These are phyloP conservation scores for Moesziomyces aphidis DNA, from an alignment of 1,284 basidiomycete genomes.

Conservation along the genomic window DNA sequence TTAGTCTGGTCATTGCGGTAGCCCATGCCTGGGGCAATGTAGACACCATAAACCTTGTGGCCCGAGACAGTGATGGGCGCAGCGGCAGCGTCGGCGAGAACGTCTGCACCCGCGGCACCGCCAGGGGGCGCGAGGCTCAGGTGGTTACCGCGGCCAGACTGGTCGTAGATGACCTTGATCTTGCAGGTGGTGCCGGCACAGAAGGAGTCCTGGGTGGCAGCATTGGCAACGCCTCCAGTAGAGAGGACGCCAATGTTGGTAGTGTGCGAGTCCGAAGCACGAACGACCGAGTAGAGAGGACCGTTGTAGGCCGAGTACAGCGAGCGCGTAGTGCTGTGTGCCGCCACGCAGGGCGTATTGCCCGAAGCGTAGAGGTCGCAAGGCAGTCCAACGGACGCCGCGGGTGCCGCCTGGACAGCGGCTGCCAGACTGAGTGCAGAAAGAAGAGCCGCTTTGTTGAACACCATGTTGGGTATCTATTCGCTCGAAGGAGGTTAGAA, in stretches of 20 bases:
- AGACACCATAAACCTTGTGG: constrained; percentile 33
- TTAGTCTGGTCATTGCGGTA: constrained; percentile 35
- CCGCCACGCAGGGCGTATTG: constrained; percentile 30
- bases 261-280: constrained; percentile 4
- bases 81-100: constrained; percentile 8
- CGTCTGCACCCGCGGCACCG: constrained; percentile 11
- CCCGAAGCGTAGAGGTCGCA: constrained; percentile 36
- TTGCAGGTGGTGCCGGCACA: constrained; percentile 18
- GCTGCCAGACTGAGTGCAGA: constrained; percentile 12
- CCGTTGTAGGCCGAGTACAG: constrained; percentile 23
- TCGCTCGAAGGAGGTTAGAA: background rate
- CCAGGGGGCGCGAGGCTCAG: constrained; percentile 24
- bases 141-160: constrained; percentile 20
- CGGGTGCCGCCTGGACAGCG: constrained; percentile 8
- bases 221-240: constrained; percentile 23
- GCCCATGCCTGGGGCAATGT: constrained; percentile 11
- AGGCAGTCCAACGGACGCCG: background rate
- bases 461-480: constrained; percentile 7
- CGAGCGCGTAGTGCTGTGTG: constrained; percentile 30
- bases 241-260: constrained; percentile 12
- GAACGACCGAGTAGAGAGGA: constrained; percentile 23
- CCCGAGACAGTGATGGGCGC: constrained; percentile 20
- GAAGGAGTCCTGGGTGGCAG: constrained; percentile 25
- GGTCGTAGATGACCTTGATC: constrained; percentile 31
- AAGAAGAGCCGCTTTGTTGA: constrained; percentile 24